Evolutionary conservation across 2,329 filamentous ascomycete genomes (phyloP).

Genomic region (Aspergillus cejpii): DNA sequence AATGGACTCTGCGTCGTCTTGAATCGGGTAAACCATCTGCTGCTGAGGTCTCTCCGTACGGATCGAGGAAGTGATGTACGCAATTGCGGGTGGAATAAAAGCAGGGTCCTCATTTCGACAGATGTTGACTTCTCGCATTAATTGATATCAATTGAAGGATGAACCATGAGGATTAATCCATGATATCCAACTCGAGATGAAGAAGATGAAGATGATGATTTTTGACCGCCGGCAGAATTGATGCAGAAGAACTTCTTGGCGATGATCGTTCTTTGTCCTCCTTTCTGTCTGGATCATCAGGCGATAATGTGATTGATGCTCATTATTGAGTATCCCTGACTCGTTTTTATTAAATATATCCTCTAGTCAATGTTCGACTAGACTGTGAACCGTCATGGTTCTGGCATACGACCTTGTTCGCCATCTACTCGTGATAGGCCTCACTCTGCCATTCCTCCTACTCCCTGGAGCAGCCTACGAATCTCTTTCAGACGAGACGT

Average conservation of each 20-base stretch:
- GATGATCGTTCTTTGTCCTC: neutral
- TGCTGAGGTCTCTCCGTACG: constrained; percentile 23
- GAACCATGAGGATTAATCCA: neutral
- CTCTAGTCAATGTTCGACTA: neutral
- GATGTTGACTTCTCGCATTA: neutral
- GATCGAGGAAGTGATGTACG: constrained; percentile 22
- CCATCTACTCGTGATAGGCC: constrained; percentile 22
- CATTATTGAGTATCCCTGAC: too few relatives aligned
- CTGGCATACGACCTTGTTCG: constrained; percentile 19
- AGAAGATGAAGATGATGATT: neutral
- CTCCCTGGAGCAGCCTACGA: constrained; percentile 45
- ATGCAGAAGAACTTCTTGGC: neutral
- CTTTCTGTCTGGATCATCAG: neutral
- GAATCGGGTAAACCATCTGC: constrained; percentile 22
- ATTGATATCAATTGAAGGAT: neutral
- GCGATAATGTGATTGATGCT: too few relatives aligned
- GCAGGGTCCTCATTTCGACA: constrained; percentile 20
- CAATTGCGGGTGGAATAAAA: constrained; percentile 28
- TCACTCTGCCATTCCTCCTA: constrained; percentile 22
- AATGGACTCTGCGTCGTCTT: constrained; percentile 26
- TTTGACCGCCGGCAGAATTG: neutral
- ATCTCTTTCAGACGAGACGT: constrained; percentile 64
- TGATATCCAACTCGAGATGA: neutral
- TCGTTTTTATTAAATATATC: too few relatives aligned
- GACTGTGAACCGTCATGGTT: constrained; percentile 19